Base-by-base conservation (phyloP, 2,329 filamentous ascomycete species). In the Colletotrichum somersetense region DNA sequence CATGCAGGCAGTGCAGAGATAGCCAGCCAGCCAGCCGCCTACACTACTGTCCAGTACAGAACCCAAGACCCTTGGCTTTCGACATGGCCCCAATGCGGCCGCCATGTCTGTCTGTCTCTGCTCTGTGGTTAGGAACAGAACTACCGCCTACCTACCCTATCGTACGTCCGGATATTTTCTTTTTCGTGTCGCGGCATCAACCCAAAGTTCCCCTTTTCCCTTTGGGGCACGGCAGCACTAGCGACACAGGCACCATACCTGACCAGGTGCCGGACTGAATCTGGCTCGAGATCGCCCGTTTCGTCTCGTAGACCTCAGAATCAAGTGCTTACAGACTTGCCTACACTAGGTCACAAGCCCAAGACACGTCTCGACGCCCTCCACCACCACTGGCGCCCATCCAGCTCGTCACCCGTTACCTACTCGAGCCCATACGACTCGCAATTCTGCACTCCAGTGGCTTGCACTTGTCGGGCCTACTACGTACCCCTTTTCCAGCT, bases 311-410 rank as follows among this genome's bases (percentile, higher is more conserved):
- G 62, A 52, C 42, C 50, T 56, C 56, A 50, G 40, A 14, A 56
- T 35, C 6, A 35, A 35, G 35, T 35, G 30, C 30, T 30, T 30
- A 35, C 35, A 35, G 50, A 63, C n/a, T 46, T 48, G 20, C 8
- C 33, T 46, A 20, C 5, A 35, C 55, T 26, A 23, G 35, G 38
- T 12, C 64, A 55, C 48, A 67, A 62, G 52, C 44, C 7, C 52
- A 38, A 67, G 68, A 71, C 68, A 71, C 18, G 53, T 71, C 12
- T 68, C 58, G 30, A 62, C 58, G 65, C 68, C 52, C 57, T 65
- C 48, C n/a, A 42, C 3, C 12, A 23, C 20, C 18, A 6, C 7
- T 11, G 18, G 1, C 20, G 7, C 8, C 0, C 44, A 46, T n/a
- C 44, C 8, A 46, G 5, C 44, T 46, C 8, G 20, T 20, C 1